Evolutionary conservation across 1,284 basidiomycete genomes (phyloP).

Genomic region (Cutaneotrichosporon cavernicola): DNA sequence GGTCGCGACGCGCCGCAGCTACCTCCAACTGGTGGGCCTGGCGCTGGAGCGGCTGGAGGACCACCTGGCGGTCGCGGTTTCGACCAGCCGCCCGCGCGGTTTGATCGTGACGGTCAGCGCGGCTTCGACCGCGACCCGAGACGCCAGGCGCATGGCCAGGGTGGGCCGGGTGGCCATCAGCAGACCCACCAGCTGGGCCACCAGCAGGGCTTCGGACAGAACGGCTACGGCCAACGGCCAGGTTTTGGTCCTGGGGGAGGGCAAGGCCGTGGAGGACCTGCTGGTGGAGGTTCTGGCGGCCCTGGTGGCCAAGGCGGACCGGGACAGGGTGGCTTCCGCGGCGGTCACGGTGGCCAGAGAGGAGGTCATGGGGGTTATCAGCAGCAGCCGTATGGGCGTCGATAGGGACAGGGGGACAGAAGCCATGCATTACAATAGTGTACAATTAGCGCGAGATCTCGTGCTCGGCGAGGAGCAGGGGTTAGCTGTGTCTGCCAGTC

Average conservation of each 20-base stretch:
- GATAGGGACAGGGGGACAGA: slow-evolving; percentile 8
- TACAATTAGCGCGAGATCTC: slow-evolving; percentile 62
- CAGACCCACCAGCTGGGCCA: slow-evolving; percentile 9
- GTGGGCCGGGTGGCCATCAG: not conserved
- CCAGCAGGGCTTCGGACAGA: slow-evolving; percentile 5
- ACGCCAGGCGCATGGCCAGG: not conserved
- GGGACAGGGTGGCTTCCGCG: slow-evolving; percentile 13
- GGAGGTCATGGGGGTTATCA: slow-evolving; percentile 17
- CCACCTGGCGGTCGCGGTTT: not conserved
- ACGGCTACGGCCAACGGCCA: not conserved
- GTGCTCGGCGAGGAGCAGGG: slow-evolving; percentile 82
- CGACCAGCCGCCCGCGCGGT: slow-evolving; percentile 8
- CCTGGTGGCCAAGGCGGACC: slow-evolving; percentile 6
- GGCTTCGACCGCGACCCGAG: slow-evolving; percentile 11
- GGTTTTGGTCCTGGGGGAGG: not conserved
- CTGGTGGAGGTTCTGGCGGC: slow-evolving; percentile 4
- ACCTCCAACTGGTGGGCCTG: slow-evolving; percentile 22
- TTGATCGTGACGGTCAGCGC: slow-evolving; percentile 19
- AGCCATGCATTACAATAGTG: slow-evolving; percentile 21
- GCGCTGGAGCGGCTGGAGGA: slow-evolving; percentile 25
- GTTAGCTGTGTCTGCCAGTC: slow-evolving; percentile 5
- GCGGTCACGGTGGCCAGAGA: not conserved
- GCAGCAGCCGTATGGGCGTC: slow-evolving; percentile 14
- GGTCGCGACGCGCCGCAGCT: slow-evolving; percentile 35
- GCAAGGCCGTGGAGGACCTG: not conserved